Conservation (phyloP, 106 monocot genomes). For the Vanilla planifolia region DNA sequence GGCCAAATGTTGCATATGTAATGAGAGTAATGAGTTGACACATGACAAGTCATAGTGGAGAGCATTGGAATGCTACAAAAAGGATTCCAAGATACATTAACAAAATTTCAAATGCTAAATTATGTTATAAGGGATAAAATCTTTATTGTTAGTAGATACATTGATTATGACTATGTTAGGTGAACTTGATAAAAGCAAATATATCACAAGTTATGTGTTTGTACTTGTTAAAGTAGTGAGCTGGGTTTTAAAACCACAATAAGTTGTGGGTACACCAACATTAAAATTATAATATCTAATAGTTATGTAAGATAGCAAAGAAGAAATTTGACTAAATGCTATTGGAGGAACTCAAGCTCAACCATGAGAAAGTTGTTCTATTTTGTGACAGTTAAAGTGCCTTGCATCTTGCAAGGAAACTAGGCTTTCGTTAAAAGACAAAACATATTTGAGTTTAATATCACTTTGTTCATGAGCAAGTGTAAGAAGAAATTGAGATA, state of each 20-base stretch:
- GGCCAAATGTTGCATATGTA: slow-evolving; percentile 1
- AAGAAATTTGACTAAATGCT: slow-evolving; percentile 10
- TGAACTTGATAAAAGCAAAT: slow-evolving; percentile 8
- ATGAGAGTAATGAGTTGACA: neutral
- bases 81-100: slow-evolving; percentile 8
- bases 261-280: neutral
- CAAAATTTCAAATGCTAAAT: slow-evolving; percentile 1
- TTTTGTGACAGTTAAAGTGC: neutral
- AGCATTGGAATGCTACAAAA: slow-evolving; percentile 5
- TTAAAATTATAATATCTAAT: neutral
- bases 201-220: slow-evolving; percentile 4
- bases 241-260: neutral
- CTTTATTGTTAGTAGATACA: neutral
- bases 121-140: neutral
- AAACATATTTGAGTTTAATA: neutral
- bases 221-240: slow-evolving; percentile 1
- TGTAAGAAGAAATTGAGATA: too few species aligned
- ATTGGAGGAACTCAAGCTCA: neutral
- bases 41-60: neutral
- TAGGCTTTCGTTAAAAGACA: neutral
- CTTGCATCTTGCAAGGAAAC: neutral
- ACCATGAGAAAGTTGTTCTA: neutral
- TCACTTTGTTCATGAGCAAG: neutral
- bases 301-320: neutral
- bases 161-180: slow-evolving; percentile 12